Base-by-base conservation (phyloP, 2,329 filamentous ascomycete genomes). In the Fusarium domesticum region DNA sequence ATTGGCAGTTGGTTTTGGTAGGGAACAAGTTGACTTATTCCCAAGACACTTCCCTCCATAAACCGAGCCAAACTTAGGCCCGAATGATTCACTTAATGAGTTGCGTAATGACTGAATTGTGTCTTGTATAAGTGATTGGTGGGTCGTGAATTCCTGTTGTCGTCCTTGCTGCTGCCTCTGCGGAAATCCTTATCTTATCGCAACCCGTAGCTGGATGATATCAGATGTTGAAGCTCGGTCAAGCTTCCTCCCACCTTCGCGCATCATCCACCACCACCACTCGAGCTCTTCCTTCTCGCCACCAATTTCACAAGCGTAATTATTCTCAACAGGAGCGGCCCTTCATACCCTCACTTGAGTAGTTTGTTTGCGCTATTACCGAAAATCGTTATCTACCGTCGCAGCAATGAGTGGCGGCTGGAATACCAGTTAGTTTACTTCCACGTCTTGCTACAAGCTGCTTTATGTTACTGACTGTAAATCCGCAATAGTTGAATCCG, bases 361-460 rank as follows among this genome's bases (percentile, higher is more conserved):
- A 3, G 8, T 15, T 3, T 7, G 15, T 33, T 8, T 15, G 15
- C 7, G 5, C 28, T 23, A 28, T 31, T 12, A 35, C 18, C 18
- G 10, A 30, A 23, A 37, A 34, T 8, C 35, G 32, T 8, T 20
- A n/a, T 35, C 32, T 23, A 31, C 35, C 32, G 41, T 43, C 34
- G 50, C 49, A 47, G 60, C 39, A 39, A 85, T 84, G 81, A 87
- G 85, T 70, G 87, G 84, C 59, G 91, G 92, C 53, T 97, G 92
- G 92, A 96, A 95, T 70, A 97, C 92, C 31, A 96, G 81, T 83
- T 65, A 65, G 77, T 68, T 39, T 41, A 28, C 14, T 17, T 40
- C 31, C 14, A 18, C 17, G 15, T 40, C n/a, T 12, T 32, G 14
- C 36, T 17, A n/a, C 25, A 17, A 6, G 18, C 11, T n/a, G 14